phyloP scores from a whole-genome alignment of 495 filamentous ascomycete species.

The Barbatosphaeria neglecta region DNA sequence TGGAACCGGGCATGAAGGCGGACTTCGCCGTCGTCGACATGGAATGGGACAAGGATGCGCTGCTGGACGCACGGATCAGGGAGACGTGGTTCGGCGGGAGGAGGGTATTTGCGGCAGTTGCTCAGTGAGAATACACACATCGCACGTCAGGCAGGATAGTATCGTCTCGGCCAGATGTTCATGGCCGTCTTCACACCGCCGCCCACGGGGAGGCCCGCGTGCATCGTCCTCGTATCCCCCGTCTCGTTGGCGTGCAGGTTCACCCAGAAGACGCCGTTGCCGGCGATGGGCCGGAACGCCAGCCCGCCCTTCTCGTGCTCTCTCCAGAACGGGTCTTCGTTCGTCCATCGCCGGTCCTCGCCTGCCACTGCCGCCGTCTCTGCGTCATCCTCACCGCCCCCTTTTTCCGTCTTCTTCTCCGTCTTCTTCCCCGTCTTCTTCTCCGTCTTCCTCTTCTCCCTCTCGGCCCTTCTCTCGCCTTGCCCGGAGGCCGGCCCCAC shows the following conservation, averaged over 20 bases:
- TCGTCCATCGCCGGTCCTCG: conserved; percentile 1
- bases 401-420: too few relatives aligned
- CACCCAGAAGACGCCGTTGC: conserved; percentile 44
- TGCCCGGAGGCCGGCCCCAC: conserved; percentile 10
- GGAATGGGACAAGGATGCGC: conserved; percentile 37
- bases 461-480: too few relatives aligned
- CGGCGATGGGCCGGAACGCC: conserved; percentile 36
- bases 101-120: conserved; percentile 28
- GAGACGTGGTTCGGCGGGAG: conserved; percentile 47
- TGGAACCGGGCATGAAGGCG: conserved; percentile 38
- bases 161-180: conserved; percentile 45
- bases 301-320: conserved; percentile 37
- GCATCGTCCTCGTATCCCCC: conserved; percentile 33
- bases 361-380: neutral
- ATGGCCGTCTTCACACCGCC: conserved; percentile 40
- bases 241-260: conserved; percentile 37
- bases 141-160: conserved; percentile 3
- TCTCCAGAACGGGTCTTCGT: conserved; percentile 21
- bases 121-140: neutral
- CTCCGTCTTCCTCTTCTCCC: neutral
- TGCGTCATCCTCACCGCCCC: too few relatives aligned
- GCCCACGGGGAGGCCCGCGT: conserved; percentile 37
- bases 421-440: too few relatives aligned
- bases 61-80: conserved; percentile 37
- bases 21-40: conserved; percentile 50